Base-by-base conservation (phyloP, 192 early-diverging fungal genomes). In the Irineochytrium annulatum region DNA sequence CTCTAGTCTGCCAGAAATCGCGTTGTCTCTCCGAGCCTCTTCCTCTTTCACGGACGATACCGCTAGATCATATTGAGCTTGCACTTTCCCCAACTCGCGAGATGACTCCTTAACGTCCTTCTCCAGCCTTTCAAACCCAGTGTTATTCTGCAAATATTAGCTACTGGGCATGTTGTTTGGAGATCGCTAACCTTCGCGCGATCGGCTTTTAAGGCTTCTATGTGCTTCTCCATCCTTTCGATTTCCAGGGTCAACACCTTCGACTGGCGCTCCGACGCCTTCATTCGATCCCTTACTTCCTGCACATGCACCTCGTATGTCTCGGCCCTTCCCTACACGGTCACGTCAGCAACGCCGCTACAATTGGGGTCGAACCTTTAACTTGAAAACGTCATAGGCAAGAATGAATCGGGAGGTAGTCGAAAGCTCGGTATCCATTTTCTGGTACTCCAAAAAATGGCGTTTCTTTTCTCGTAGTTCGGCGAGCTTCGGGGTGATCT, bases 401-500 rank as follows among this genome's bases (percentile, higher is more conserved):
- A 92, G 79, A 1, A 92, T 74, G 30, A 94, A 73, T 28, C 88
- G 84, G n/a, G 78, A 81, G 43, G 95, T 58, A 5, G 87, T 78
- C 52, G 93, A 94, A 33, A 93, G 84, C 68, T 99, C 95, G 5
- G 86, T 80, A 60, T 92, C 88, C 16, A 92, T 85, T 67, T 94
- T 93, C 69, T 95, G 91, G 65, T 86, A 98, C 62, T 99, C 97
- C 8, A 97, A 68, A 60, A 90, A 95, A 5, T 82, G 82, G 54
- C 88, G 75, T 65, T 95, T 97, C 61, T 94, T 86, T 13, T 82
- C 79, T 32, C 95, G 80, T 33, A 97, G 77, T 60, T 90, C 85
- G 67, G 96, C 90, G 1, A 99, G 78, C 64, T 94, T 94, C 19
- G 97, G 95, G 19, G 75, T 83, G 64, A 99, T 97, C 60, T 97